A percentile compares a stretch with the other conserved stretches of the same genome.
Conservation (phyloP, 805 yeast species). For the Saccharomycopsis fodiens region DNA sequence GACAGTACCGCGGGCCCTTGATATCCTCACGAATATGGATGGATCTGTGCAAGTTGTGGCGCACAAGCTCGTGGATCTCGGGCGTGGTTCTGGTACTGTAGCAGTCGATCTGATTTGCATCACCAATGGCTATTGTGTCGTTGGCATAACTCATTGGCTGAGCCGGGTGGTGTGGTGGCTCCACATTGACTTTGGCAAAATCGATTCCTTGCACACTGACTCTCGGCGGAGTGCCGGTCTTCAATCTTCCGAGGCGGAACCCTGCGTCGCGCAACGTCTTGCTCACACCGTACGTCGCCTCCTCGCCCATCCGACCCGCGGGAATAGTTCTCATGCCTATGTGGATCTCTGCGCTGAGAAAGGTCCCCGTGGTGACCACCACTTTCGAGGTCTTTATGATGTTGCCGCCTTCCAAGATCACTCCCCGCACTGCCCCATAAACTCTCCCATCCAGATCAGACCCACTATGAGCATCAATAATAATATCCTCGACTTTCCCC, state of each 20-base stretch:
- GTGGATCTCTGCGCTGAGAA: constrained; percentile 90
- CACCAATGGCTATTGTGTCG: constrained; percentile 50
- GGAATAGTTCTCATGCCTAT: constrained; percentile 76
- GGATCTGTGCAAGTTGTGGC: constrained; percentile 67
- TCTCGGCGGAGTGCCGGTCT: constrained; percentile 97
- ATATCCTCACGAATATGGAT: constrained; percentile 91
- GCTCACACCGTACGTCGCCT: constrained; percentile 83
- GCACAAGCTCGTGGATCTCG: constrained; percentile 61
- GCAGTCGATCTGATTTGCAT: constrained; percentile 55
- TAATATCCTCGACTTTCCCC: constrained; percentile 79
- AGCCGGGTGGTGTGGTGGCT: constrained; percentile 78
- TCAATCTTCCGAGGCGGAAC: constrained; percentile 78
- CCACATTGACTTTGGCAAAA: constrained; percentile 53
- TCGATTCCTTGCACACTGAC: constrained; percentile 65
- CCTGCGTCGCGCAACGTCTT: constrained; percentile 70
- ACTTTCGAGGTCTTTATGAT: constrained; percentile 57
- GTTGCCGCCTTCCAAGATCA: constrained; percentile 60
- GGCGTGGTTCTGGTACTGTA: constrained; percentile 74
- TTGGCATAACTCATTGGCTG: constrained; percentile 86
- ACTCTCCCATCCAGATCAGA: constrained; percentile 28
- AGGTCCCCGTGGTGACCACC: constrained; percentile 93
- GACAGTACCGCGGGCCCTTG: constrained; percentile 96
- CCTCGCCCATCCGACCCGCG: constrained; percentile 91
- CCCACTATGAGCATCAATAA: constrained; percentile 38
- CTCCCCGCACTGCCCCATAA: constrained; percentile 54